A percentile compares a stretch with the other conserved stretches of the same genome.
phyloP scores from a whole-genome alignment of 2,329 filamentous ascomycete genomes.

The Arthrobotrys conoides region DNA sequence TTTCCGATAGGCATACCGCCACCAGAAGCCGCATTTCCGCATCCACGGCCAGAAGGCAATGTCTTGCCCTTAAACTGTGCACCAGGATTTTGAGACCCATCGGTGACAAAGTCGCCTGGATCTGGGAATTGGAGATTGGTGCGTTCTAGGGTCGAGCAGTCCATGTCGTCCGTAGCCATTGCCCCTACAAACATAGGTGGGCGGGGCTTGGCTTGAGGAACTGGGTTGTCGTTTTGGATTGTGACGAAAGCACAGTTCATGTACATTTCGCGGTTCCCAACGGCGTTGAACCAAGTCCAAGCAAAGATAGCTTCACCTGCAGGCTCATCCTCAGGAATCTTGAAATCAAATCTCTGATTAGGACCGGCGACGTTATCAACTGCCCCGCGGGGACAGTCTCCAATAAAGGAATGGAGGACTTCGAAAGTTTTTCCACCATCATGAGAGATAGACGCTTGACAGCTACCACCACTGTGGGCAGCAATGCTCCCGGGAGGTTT shows the following conservation, averaged over 20 bases:
- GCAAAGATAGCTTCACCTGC: conserved; percentile 62
- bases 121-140: conserved; percentile 48
- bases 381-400: conserved; percentile 79
- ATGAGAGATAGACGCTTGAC: conserved; percentile 87
- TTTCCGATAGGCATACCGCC: conserved; percentile 28
- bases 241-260: conserved; percentile 84
- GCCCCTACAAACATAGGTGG: conserved; percentile 51
- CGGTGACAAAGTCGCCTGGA: conserved; percentile 36
- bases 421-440: conserved; percentile 85
- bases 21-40: conserved; percentile 33
- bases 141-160: conserved; percentile 23
- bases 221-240: conserved; percentile 69
- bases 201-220: neutral
- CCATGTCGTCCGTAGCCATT: neutral
- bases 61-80: conserved; percentile 28
- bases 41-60: conserved; percentile 23
- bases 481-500: conserved; percentile 68
- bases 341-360: conserved; percentile 79
- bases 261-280: conserved; percentile 87
- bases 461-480: conserved; percentile 90
- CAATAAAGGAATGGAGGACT: conserved; percentile 88
- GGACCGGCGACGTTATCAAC: conserved; percentile 69
- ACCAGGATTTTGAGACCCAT: conserved; percentile 23
- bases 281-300: conserved; percentile 81
- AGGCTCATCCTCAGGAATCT: conserved; percentile 68